Evolutionary conservation across 202 grass and related monocot species (phyloP), one percentile per base, ranked within the genome.

Genomic region (Panicum virgatum): DNA sequence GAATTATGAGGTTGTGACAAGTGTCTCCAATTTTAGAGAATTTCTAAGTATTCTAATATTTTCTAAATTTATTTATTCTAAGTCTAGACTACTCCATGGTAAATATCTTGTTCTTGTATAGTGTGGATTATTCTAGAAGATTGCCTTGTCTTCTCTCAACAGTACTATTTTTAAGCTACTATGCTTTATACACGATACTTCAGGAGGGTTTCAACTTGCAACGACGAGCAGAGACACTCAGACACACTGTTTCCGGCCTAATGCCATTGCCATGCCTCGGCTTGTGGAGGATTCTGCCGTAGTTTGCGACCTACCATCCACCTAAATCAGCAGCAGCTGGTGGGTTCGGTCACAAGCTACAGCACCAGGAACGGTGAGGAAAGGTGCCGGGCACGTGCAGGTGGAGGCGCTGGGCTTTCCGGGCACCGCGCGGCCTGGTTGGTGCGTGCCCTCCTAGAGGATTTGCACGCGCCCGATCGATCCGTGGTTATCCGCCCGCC

Each of bases 381-480:
- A 12, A 58, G 13, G 80, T 84, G 81, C 23, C 0, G 20, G 36
- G 68, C 86, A 88, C 68, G 75, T 88, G 86, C 50, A n/a, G n/a
- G n/a, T n/a, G n/a, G n/a, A 74, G 22, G 23, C 45, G 27, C 38
- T 27, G 44, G 52, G 29, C 85, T 83, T n/a, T n/a, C 4, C 36
- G 34, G 14, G n/a, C 44, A 50, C 15, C 25, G 34, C 26, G 23
- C 5, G n/a, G 3, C 69, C 18, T 81, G 76, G 16, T 69, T 76
- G n/a, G n/a, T 57, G n/a, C 53, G 53, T 57, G 53, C 53, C 53
- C n/a, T 57, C 53, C 53, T 3, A 10, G 9, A 57, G 53, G n/a
- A 57, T 57, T 57, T 57, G 53, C 53, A 57, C 25, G 53, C 51
- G 51, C 15, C 51, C n/a, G n/a, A n/a, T n/a, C 51, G 51, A 43